Evolutionary conservation across 2,329 filamentous ascomycete species (phyloP).

Genomic region (Calonectria leucothoes): DNA sequence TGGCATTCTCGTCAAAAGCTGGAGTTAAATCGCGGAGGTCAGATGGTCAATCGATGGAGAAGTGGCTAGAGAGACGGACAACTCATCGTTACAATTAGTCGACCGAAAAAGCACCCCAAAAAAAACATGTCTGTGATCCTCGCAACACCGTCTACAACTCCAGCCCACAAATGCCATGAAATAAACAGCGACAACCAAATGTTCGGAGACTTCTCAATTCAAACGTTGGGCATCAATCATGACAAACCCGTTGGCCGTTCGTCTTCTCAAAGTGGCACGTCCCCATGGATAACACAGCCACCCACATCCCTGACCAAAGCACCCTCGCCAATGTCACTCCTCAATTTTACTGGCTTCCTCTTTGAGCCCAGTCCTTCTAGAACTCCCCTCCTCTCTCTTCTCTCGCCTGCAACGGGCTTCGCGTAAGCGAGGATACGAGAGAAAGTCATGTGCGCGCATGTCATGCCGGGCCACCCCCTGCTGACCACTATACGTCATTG

Average conservation of each 20-base stretch:
- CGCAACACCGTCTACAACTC: background rate
- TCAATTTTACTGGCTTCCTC: background rate
- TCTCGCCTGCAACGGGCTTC: background rate
- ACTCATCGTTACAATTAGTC: too few species aligned
- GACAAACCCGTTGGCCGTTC: background rate
- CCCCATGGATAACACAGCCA: background rate
- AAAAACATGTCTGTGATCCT: background rate
- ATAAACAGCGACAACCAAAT: background rate
- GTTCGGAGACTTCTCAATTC: background rate
- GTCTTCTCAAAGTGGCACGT: background rate
- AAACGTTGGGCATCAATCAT: background rate
- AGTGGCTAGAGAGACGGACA: too few species aligned
- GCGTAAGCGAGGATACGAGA: background rate
- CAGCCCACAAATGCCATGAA: background rate
- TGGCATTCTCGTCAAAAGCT: too few species aligned
- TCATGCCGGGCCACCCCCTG: background rate
- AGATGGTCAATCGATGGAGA: background rate
- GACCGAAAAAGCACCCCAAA: too few species aligned
- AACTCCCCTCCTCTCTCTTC: too few species aligned
- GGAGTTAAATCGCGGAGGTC: background rate
- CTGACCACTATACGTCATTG: background rate
- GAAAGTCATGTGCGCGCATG: background rate
- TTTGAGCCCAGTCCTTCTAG: slow-evolving; percentile 3
- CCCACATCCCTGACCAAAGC: background rate
- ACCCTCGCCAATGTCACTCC: background rate